Conservation (phyloP, 257 asterid genomes). For the Knoxia roxburghii region DNA sequence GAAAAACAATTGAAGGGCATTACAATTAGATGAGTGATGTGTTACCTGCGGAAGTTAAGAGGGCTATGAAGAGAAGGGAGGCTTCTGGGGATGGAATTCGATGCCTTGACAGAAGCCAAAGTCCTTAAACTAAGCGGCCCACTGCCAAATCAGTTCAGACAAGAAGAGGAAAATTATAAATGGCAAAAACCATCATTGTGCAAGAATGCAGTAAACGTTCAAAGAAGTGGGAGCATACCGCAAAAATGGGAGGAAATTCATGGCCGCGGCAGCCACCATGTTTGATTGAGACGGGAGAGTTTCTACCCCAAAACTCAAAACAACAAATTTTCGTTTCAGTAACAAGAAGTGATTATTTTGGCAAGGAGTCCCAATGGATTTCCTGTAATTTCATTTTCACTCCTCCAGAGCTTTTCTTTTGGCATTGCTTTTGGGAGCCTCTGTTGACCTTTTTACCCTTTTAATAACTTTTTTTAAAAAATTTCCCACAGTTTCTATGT, state of each 20-base stretch:
- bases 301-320: not conserved
- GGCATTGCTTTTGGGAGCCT: no score
- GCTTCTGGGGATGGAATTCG: constrained; percentile 27
- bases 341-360: not conserved
- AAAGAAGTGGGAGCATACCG: constrained; percentile 29
- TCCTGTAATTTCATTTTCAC: not conserved
- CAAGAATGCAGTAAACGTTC: not conserved
- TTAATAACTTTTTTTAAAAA: no score
- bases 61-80: constrained; percentile 28
- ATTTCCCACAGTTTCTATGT: no score
- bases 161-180: not conserved
- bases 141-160: constrained; percentile 31
- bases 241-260: constrained; percentile 38
- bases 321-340: not conserved
- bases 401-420: not conserved
- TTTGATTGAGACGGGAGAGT: no score
- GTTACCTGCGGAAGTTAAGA: constrained; percentile 51
- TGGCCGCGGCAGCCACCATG: constrained; percentile 32
- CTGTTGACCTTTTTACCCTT: no score
- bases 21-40: not conserved
- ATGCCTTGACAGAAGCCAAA: constrained; percentile 32
- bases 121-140: constrained; percentile 41
- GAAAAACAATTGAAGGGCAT: not conserved
- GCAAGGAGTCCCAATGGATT: not conserved
- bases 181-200: no score